A percentile compares a stretch with the other conserved stretches of the same genome.
Conservation (phyloP, 2,329 filamentous ascomycete species). For the Xylariaceae sp. region DNA sequence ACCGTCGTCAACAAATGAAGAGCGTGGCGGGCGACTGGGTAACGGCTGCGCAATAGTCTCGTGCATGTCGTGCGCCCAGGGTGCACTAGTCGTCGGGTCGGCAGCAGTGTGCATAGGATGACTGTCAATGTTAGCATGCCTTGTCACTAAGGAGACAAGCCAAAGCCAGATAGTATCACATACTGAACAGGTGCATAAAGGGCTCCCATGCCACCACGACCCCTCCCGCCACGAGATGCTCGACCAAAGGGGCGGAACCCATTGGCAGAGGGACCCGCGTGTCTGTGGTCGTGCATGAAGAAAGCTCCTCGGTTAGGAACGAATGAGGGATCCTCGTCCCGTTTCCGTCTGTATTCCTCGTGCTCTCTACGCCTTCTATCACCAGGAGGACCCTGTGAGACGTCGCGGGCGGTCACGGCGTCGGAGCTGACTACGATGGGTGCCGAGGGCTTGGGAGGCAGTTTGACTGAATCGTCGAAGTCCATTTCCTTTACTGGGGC, state of each 20-base stretch:
- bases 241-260: constrained; percentile 70
- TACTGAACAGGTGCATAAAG: constrained; percentile 62
- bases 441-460: constrained; percentile 40
- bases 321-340: constrained; percentile 86
- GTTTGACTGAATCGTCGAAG: constrained; percentile 39
- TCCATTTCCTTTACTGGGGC: constrained; percentile 42
- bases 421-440: constrained; percentile 54
- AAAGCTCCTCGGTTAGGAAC: constrained; percentile 92
- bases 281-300: constrained; percentile 93
- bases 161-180: constrained; percentile 31
- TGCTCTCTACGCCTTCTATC: constrained; percentile 79
- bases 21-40: constrained; percentile 38
- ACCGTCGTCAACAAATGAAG: constrained; percentile 43
- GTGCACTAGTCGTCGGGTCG: constrained; percentile 65
- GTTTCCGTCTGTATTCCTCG: constrained; percentile 83
- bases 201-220: constrained; percentile 50
- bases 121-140: constrained; percentile 21
- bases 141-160: not conserved
- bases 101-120: constrained; percentile 42
- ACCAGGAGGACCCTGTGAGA: constrained; percentile 53
- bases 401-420: constrained; percentile 38
- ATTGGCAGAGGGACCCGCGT: constrained; percentile 71
- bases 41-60: constrained; percentile 56
- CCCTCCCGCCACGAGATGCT: constrained; percentile 56
- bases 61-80: constrained; percentile 95